phyloP scores from a whole-genome alignment of 179 eudicot genomes.

The Silene vulgaris region DNA sequence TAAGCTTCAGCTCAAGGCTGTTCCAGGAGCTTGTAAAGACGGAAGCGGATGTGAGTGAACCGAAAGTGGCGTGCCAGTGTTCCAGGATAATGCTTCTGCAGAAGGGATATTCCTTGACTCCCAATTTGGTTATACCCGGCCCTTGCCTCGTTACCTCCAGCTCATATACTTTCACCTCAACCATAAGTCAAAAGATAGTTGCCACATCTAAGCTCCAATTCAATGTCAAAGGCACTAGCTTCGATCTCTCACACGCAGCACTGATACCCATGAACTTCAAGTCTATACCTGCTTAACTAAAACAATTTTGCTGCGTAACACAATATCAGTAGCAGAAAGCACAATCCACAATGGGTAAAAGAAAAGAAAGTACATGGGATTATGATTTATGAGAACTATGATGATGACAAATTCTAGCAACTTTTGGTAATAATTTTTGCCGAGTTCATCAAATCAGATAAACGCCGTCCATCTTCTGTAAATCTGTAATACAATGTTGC shows the following conservation, averaged over 20 bases:
- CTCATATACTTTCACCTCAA: neutral
- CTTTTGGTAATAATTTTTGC: neutral
- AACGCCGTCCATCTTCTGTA: neutral
- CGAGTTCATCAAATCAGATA: neutral
- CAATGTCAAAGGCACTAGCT: neutral
- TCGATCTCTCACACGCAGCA: neutral
- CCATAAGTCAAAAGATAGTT: neutral
- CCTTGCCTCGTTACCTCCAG: neutral
- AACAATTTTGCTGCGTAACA: neutral
- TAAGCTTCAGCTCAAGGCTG: too few species aligned
- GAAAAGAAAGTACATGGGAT: neutral
- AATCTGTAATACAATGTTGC: neutral
- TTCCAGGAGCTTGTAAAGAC: too few species aligned
- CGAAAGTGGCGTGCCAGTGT: too few species aligned
- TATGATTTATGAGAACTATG: neutral
- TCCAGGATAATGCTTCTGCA: too few species aligned
- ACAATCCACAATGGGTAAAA: neutral
- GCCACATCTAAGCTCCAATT: neutral
- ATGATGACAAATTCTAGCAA: neutral
- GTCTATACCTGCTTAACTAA: constrained; percentile 8
- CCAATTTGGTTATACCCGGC: too few species aligned
- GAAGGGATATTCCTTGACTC: too few species aligned
- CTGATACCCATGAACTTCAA: neutral
- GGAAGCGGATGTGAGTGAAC: too few species aligned
- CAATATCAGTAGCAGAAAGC: neutral